A percentile compares a stretch with the other conserved stretches of the same genome.
phyloP scores from a whole-genome alignment of 176 grass and related monocot genomes.

The Oryza glaberrima region DNA sequence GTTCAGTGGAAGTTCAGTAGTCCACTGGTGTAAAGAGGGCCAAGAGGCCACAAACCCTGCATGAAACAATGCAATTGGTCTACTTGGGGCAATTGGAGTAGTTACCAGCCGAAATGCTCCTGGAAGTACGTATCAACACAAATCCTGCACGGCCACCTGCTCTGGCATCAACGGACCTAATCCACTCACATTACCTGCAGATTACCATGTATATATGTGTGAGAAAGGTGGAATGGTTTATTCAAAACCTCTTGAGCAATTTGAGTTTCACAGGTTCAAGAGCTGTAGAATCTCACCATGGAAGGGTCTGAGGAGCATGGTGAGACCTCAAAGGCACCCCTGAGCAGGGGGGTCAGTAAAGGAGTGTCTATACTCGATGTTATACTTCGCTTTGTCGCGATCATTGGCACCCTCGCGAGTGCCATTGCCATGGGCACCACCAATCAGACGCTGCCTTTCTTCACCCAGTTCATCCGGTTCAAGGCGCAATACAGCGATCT shows the following conservation, averaged over 20 bases:
- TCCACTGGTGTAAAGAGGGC: constrained; percentile 42
- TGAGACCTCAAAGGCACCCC: constrained; percentile 55
- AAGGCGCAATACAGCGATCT: constrained; percentile 72
- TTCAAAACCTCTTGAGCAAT: constrained; percentile 12
- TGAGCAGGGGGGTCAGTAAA: constrained; percentile 38
- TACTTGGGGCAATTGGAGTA: constrained; percentile 38
- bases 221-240: constrained; percentile 2
- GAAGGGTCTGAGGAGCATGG: constrained; percentile 44
- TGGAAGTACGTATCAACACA: constrained; percentile 4
- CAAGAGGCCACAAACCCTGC: constrained; percentile 37
- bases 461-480: constrained; percentile 79
- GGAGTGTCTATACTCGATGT: constrained; percentile 65
- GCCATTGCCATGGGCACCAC: constrained; percentile 91
- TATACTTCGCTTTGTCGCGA: constrained; percentile 56
- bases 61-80: neutral
- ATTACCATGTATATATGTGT: constrained; percentile 26
- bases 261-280: neutral
- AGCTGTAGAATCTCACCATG: constrained; percentile 33
- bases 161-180: constrained; percentile 34
- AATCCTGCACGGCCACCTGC: constrained; percentile 29
- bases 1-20: neutral
- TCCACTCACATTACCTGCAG: constrained; percentile 5
- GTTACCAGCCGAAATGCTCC: constrained; percentile 45
- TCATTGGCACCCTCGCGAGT: constrained; percentile 66
- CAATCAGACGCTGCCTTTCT: constrained; percentile 70